phyloP scores from a whole-genome alignment of 768 basidiomycete genomes.

The Rhodotorula toruloides region DNA sequence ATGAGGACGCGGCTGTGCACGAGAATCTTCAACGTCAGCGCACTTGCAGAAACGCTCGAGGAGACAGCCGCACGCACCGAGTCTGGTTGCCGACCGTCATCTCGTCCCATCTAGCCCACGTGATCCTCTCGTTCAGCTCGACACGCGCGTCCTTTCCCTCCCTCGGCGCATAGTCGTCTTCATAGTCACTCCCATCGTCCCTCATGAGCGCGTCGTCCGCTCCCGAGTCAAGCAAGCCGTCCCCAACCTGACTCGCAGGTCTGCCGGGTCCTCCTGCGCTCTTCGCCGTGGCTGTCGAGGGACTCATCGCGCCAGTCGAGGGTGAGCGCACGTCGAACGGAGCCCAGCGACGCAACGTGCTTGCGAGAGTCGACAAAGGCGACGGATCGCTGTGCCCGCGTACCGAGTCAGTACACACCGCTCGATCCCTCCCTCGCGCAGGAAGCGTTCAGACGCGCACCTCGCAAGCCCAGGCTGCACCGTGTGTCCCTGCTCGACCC shows the following conservation, averaged over 20 bases:
- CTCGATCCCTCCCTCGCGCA: not conserved
- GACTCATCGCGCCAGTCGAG: not conserved
- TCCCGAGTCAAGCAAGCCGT: too few relatives aligned
- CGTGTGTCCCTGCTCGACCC: not conserved
- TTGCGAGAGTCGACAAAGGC: not conserved
- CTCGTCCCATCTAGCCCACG: conserved; percentile 20
- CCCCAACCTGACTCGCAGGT: too few relatives aligned
- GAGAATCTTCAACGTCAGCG: not conserved
- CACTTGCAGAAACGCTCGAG: too few relatives aligned
- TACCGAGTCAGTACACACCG: too few relatives aligned
- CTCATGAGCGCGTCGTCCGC: not conserved
- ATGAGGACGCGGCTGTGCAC: conserved; percentile 31
- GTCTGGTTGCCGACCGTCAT: not conserved
- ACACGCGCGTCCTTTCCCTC: not conserved
- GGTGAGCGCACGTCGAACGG: not conserved
- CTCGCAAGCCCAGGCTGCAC: conserved; percentile 1
- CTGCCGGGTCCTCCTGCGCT: too few relatives aligned
- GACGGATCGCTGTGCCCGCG: not conserved
- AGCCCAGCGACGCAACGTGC: not conserved
- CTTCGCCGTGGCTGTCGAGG: too few relatives aligned
- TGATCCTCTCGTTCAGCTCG: not conserved
- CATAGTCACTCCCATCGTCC: not conserved
- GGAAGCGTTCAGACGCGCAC: not conserved
- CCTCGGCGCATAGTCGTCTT: not conserved
- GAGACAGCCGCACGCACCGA: not conserved